phyloP scores from a whole-genome alignment of 169 alveolate genomes.

The Plasmodium adleri region DNA sequence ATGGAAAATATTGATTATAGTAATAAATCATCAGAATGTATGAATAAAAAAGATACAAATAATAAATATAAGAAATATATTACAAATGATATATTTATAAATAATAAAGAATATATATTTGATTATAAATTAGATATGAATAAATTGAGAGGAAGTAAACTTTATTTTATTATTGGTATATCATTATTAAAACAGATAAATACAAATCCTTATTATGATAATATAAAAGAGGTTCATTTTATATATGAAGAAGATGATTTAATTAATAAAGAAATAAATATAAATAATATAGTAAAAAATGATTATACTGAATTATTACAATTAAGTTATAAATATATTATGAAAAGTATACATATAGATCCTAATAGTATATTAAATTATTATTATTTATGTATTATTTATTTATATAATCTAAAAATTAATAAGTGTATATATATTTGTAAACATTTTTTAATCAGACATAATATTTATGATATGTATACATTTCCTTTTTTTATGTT shows the following conservation, averaged over 20 bases:
- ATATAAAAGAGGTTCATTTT: conserved; percentile 42
- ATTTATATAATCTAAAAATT: conserved; percentile 54
- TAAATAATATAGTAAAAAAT: conserved; percentile 52
- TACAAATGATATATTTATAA: background rate
- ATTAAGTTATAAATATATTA: conserved; percentile 59
- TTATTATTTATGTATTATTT: conserved; percentile 59
- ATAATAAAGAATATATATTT: background rate
- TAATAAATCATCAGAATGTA: no score
- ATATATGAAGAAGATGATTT: conserved; percentile 65
- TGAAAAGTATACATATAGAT: conserved; percentile 50
- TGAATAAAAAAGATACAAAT: no score
- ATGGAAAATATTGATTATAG: no score
- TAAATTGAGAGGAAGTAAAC: conserved; percentile 58
- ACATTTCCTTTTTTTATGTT: conserved; percentile 58
- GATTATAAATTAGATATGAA: conserved; percentile 30
- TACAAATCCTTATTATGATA: conserved; percentile 51
- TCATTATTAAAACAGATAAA: conserved; percentile 67
- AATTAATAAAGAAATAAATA: conserved; percentile 51
- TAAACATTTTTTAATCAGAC: conserved; percentile 49
- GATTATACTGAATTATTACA: conserved; percentile 39
- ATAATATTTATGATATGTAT: conserved; percentile 21
- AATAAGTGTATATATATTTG: conserved; percentile 64
- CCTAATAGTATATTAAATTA: conserved; percentile 42
- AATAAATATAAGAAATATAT: no score
- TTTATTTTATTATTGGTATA: conserved; percentile 48